phyloP scores from a whole-genome alignment of 78 protist species.

The Dictyostelium intermedium region DNA sequence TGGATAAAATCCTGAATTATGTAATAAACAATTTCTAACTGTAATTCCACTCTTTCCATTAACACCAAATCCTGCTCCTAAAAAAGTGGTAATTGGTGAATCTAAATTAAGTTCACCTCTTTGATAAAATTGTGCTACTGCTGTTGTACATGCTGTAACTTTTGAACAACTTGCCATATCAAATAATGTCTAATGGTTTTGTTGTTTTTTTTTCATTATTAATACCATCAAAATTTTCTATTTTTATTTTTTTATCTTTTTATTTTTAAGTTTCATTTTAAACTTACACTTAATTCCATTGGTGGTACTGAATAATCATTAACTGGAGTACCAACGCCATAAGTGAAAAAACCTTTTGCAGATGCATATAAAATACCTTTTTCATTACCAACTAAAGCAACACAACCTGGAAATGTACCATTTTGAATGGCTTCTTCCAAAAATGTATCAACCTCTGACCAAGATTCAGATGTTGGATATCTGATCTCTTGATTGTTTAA shows the following conservation, averaged over 20 bases:
- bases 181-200: slow-evolving; percentile 75
- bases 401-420: slow-evolving; percentile 72
- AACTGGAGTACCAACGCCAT: slow-evolving; percentile 56
- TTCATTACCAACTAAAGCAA: slow-evolving; percentile 56
- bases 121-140: slow-evolving; percentile 81
- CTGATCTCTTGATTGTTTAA: not conserved
- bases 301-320: not conserved
- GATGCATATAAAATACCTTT: slow-evolving; percentile 47
- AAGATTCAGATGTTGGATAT: not conserved
- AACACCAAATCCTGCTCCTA: slow-evolving; percentile 72
- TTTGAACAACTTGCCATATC: slow-evolving; percentile 83
- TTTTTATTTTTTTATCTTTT: not conserved
- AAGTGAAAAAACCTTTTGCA: slow-evolving; percentile 52
- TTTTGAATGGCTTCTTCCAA: slow-evolving; percentile 22
- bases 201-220: no score
- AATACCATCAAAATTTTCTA: no score
- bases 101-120: slow-evolving; percentile 65
- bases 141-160: slow-evolving; percentile 80
- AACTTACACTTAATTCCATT: slow-evolving; percentile 51
- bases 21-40: slow-evolving; percentile 79
- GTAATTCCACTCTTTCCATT: slow-evolving; percentile 84
- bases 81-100: slow-evolving; percentile 6
- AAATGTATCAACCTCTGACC: slow-evolving; percentile 11
- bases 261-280: not conserved
- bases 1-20: slow-evolving; percentile 87